Conservation (phyloP, 129 eudicot species). For the Chrysanthemum lavandulifolium region DNA sequence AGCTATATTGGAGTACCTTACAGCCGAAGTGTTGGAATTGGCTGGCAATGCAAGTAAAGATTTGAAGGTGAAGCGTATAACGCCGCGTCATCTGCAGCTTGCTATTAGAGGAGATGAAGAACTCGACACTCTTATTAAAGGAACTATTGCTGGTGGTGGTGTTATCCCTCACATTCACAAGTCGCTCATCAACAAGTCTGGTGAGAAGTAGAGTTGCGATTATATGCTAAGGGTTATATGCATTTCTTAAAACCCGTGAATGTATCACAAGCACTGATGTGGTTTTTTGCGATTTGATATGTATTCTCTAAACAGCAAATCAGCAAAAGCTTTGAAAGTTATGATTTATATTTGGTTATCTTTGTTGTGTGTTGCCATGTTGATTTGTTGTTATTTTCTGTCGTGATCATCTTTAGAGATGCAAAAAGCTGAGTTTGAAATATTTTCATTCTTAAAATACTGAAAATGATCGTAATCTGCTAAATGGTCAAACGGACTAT, state of each 20-base stretch:
- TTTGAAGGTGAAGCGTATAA: conserved; percentile 68
- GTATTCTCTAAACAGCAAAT: neutral
- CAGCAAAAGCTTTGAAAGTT: neutral
- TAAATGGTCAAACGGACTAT: too few species aligned
- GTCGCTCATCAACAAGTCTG: conserved; percentile 70
- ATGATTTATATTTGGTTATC: neutral
- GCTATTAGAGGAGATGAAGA: conserved; percentile 86
- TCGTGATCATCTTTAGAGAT: too few species aligned
- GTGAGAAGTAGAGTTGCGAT: conserved; percentile 43
- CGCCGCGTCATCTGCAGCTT: conserved; percentile 73
- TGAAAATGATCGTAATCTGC: too few species aligned
- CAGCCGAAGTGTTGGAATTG: conserved; percentile 69
- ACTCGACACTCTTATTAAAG: conserved; percentile 73
- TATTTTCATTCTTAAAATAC: too few species aligned
- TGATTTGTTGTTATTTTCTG: too few species aligned
- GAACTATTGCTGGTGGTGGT: conserved; percentile 78
- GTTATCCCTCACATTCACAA: conserved; percentile 83
- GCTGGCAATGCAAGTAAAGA: conserved; percentile 84
- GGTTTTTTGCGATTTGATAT: too few species aligned
- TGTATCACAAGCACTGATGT: neutral
- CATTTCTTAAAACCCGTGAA: neutral
- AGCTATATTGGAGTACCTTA: conserved; percentile 62
- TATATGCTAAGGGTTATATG: neutral
- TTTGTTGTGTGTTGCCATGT: too few species aligned
- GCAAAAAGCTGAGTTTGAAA: too few species aligned